These are phyloP conservation scores for Epichloe bromicola DNA, from an alignment of 2,329 filamentous ascomycete species.

Conservation along the genomic window DNA sequence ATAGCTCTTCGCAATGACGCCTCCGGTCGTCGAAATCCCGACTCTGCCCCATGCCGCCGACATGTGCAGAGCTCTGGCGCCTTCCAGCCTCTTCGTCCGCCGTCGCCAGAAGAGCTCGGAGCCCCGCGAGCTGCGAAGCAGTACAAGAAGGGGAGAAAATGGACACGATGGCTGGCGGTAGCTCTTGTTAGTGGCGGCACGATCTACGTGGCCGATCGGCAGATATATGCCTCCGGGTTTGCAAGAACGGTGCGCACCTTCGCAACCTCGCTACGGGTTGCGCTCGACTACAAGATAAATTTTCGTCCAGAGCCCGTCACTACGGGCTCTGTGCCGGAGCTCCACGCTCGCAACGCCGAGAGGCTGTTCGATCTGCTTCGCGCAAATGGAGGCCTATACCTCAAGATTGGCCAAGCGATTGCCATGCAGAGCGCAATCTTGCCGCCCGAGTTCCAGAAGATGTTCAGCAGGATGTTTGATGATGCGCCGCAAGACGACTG, in stretches of 20 bases:
- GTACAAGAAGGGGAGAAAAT: constrained; percentile 58
- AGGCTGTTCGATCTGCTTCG: constrained; percentile 70
- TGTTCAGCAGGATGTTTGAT: constrained; percentile 96
- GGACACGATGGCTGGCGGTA: constrained; percentile 60
- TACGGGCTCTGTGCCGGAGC: constrained; percentile 58
- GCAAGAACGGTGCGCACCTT: constrained; percentile 74
- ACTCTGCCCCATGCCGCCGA: constrained; percentile 8
- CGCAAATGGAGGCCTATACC: constrained; percentile 80
- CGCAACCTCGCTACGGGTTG: constrained; percentile 62
- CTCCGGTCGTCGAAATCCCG: background rate
- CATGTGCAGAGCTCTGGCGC: constrained; percentile 23
- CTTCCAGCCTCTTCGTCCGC: constrained; percentile 59
- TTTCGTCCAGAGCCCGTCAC: constrained; percentile 69
- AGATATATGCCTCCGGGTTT: constrained; percentile 67
- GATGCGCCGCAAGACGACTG: constrained; percentile 90
- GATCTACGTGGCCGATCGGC: constrained; percentile 56
- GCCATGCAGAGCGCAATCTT: constrained; percentile 95
- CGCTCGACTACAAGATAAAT: constrained; percentile 92
- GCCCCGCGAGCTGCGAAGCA: constrained; percentile 59
- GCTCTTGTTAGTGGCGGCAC: constrained; percentile 45
- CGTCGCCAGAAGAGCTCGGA: constrained; percentile 66
- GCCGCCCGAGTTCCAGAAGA: constrained; percentile 87
- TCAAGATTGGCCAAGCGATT: constrained; percentile 97
- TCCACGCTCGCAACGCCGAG: constrained; percentile 76
- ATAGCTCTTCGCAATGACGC: constrained; percentile 4